Percentiles rank a stretch among this genome's conserved stretches.
Conservation (phyloP, 1,284 basidiomycete genomes). For the Leccinum laetum region DNA sequence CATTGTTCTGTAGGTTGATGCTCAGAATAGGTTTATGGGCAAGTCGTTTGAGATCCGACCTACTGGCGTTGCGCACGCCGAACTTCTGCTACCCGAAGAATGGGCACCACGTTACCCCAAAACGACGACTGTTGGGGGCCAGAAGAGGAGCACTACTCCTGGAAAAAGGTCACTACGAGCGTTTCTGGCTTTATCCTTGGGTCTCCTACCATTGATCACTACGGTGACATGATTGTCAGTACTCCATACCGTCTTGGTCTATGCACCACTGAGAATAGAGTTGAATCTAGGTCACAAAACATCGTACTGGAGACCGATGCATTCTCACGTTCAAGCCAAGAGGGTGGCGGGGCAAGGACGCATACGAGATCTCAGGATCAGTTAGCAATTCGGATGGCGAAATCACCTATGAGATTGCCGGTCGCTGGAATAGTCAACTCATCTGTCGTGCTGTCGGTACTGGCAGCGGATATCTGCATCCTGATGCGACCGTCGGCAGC, state of each 20-base stretch:
- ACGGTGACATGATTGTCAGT: slow-evolving; percentile 91
- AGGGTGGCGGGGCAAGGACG: slow-evolving; percentile 92
- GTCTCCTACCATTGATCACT: slow-evolving; percentile 95
- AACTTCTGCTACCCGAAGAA: slow-evolving; percentile 78
- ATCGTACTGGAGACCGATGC: slow-evolving; percentile 91
- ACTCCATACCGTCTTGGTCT: neutral
- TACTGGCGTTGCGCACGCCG: slow-evolving; percentile 91
- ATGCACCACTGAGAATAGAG: neutral
- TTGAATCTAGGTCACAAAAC: slow-evolving; percentile 74
- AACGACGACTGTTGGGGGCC: slow-evolving; percentile 37
- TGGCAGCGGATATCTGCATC: slow-evolving; percentile 67
- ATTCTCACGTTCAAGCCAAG: slow-evolving; percentile 94
- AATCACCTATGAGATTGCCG: slow-evolving; percentile 88
- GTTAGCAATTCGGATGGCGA: slow-evolving; percentile 72
- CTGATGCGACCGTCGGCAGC: slow-evolving; percentile 61
- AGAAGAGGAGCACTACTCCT: slow-evolving; percentile 82
- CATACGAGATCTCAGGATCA: slow-evolving; percentile 89
- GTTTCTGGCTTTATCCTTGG: slow-evolving; percentile 96
- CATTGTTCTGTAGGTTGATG: slow-evolving; percentile 62
- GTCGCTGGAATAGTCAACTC: slow-evolving; percentile 95
- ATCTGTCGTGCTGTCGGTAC: slow-evolving; percentile 80
- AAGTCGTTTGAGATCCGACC: slow-evolving; percentile 97
- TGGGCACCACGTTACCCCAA: slow-evolving; percentile 60
- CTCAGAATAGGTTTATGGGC: slow-evolving; percentile 95
- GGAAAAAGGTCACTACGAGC: slow-evolving; percentile 96